Percentiles rank a stretch among this genome's conserved stretches.
Conservation (phyloP, 1,139 yeast species). For the Pichia sp. region DNA sequence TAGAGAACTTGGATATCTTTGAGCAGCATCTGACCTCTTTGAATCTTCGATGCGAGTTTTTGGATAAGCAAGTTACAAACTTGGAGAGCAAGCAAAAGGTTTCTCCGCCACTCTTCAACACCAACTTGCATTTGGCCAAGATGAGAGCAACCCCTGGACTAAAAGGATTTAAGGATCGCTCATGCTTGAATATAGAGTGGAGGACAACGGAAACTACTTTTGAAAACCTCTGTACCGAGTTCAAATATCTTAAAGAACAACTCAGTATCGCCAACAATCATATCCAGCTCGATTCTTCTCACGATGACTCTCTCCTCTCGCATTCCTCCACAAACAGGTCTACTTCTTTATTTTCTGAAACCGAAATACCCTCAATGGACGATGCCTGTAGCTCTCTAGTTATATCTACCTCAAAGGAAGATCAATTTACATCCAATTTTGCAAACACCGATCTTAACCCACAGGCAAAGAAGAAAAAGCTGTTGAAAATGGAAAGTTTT, state of each 20-base stretch:
- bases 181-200: conserved; percentile 32
- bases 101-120: conserved; percentile 12
- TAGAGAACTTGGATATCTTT: conserved; percentile 29
- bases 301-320: conserved; percentile 5
- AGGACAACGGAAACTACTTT: conserved; percentile 45
- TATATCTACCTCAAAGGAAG: not conserved
- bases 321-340: conserved; percentile 1
- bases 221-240: conserved; percentile 48
- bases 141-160: conserved; percentile 24
- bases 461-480: conserved; percentile 11
- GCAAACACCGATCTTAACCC: not conserved
- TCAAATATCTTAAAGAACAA: conserved; percentile 35
- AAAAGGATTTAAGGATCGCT: conserved; percentile 18
- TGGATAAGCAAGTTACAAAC: conserved; percentile 37
- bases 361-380: conserved; percentile 7
- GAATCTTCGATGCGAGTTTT: conserved; percentile 36
- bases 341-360: conserved; percentile 13
- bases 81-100: conserved; percentile 31
- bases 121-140: not conserved
- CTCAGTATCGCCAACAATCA: conserved; percentile 22
- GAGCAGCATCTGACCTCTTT: conserved; percentile 35
- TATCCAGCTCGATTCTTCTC: conserved; percentile 2
- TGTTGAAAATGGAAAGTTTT: conserved; percentile 31
- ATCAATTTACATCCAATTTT: not conserved
- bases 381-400: conserved; percentile 2